These are phyloP conservation scores for Strobilomyces confusus DNA, from an alignment of 768 basidiomycete genomes.

Conservation along the genomic window DNA sequence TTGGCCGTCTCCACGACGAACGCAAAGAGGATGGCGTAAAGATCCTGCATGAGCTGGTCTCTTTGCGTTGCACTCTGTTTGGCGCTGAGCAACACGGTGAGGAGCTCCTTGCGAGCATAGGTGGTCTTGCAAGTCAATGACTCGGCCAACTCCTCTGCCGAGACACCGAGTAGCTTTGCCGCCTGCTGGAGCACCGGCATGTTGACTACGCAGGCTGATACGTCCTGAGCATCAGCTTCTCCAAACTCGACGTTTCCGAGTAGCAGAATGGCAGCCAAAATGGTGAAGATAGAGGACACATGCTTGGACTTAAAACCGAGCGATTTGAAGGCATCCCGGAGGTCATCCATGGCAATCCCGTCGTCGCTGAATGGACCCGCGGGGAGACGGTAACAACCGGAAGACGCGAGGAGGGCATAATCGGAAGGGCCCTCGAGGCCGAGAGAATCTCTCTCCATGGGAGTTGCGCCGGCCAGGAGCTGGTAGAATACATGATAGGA, in stretches of 20 bases:
- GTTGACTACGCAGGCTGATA: slow-evolving; percentile 49
- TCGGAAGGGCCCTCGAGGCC: slow-evolving; percentile 55
- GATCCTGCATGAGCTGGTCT: slow-evolving; percentile 51
- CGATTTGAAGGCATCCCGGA: slow-evolving; percentile 50
- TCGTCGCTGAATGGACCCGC: slow-evolving; percentile 63
- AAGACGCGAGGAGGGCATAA: slow-evolving; percentile 29
- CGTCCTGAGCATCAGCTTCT: slow-evolving; percentile 51
- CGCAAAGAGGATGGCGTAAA: slow-evolving; percentile 61
- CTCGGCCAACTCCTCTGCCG: slow-evolving; percentile 50
- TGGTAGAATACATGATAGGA: slow-evolving; percentile 67
- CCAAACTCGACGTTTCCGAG: slow-evolving; percentile 58
- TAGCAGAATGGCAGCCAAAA: slow-evolving; percentile 51
- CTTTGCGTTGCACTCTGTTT: slow-evolving; percentile 50
- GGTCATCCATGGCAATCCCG: slow-evolving; percentile 51
- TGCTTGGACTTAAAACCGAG: slow-evolving; percentile 65
- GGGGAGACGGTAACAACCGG: slow-evolving; percentile 58
- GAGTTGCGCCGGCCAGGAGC: slow-evolving; percentile 54
- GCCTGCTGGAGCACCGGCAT: slow-evolving; percentile 45
- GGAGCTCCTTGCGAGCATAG: slow-evolving; percentile 56
- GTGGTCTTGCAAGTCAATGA: slow-evolving; percentile 53
- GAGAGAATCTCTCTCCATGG: slow-evolving; percentile 49
- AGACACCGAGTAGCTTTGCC: slow-evolving; percentile 48
- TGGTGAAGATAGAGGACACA: slow-evolving; percentile 47
- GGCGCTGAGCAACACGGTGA: slow-evolving; percentile 51
- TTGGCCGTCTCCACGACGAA: slow-evolving; percentile 64